A percentile compares a stretch with the other conserved stretches of the same genome.
Conservation (phyloP, 345 rosid genomes). For the Lenwebbia sp. region DNA sequence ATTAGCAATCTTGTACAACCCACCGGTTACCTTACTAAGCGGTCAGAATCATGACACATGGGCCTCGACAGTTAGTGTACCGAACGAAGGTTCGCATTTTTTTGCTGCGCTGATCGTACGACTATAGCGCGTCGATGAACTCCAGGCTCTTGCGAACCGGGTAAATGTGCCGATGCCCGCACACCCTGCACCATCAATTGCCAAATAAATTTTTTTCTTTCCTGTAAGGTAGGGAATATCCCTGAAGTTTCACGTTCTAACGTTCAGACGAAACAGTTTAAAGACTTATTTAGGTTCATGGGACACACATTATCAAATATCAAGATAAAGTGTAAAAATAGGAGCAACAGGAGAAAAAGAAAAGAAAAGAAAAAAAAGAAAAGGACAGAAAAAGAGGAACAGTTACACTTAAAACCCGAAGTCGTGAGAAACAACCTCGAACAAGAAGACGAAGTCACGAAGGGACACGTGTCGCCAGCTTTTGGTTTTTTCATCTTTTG, state of each 20-base stretch:
- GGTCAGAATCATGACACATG: not conserved
- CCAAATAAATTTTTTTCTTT: too few relatives aligned
- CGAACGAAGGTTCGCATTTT: not conserved
- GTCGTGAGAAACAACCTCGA: not conserved
- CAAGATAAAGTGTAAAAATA: not conserved
- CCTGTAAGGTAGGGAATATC: too few relatives aligned
- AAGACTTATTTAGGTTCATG: too few relatives aligned
- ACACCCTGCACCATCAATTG: too few relatives aligned
- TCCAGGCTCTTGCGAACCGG: not conserved
- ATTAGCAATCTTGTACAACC: not conserved
- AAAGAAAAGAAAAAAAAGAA: not conserved
- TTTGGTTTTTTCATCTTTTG: not conserved
- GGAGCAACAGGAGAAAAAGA: accelerated
- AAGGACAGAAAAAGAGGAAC: not conserved
- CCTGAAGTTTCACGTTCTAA: too few relatives aligned
- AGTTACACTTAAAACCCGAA: not conserved
- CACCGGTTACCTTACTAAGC: not conserved
- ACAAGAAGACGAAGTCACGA: not conserved
- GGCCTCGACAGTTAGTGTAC: too few relatives aligned
- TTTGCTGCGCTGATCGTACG: not conserved
- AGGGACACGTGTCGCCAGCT: not conserved
- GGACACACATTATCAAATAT: not conserved
- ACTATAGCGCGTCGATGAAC: not conserved
- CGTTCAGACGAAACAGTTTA: too few relatives aligned
- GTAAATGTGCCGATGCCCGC: too few relatives aligned